These are phyloP conservation scores for Daldinia childiae DNA, from an alignment of 495 filamentous ascomycete genomes.

Conservation along the genomic window DNA sequence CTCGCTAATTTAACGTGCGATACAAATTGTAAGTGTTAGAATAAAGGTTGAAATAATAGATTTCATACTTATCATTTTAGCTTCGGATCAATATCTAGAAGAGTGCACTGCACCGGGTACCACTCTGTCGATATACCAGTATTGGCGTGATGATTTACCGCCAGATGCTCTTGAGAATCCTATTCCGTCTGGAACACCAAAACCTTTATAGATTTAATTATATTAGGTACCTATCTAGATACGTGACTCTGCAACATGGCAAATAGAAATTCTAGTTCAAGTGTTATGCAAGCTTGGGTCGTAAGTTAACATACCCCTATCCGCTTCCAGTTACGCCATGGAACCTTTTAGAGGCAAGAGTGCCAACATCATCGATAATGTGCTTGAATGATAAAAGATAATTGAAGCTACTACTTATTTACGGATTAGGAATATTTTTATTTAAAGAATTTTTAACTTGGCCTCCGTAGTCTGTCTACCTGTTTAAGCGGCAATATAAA, in stretches of 20 bases:
- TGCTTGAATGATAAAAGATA: too few relatives aligned
- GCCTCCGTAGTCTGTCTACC: too few relatives aligned
- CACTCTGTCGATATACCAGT: conserved; percentile 1
- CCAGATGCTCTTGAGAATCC: conserved; percentile 5
- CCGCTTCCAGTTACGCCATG: too few relatives aligned
- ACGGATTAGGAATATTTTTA: too few relatives aligned
- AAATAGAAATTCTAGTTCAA: background rate
- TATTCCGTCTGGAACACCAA: background rate
- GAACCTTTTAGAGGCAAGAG: too few relatives aligned
- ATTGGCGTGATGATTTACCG: background rate
- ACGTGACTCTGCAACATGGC: background rate
- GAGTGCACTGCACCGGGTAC: background rate
- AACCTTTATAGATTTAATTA: background rate
- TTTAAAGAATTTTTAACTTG: too few relatives aligned
- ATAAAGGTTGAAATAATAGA: background rate
- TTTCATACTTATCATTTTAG: background rate
- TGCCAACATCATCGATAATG: too few relatives aligned
- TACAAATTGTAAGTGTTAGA: background rate
- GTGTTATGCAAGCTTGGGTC: too few relatives aligned
- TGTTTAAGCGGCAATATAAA: too few relatives aligned
- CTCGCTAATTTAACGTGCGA: background rate
- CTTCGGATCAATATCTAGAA: background rate
- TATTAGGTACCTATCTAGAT: too few relatives aligned
- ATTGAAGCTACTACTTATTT: too few relatives aligned
- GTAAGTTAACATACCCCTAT: too few relatives aligned